Conservation (phyloP, 805 yeast genomes). For the Candida coquimbonensis region DNA sequence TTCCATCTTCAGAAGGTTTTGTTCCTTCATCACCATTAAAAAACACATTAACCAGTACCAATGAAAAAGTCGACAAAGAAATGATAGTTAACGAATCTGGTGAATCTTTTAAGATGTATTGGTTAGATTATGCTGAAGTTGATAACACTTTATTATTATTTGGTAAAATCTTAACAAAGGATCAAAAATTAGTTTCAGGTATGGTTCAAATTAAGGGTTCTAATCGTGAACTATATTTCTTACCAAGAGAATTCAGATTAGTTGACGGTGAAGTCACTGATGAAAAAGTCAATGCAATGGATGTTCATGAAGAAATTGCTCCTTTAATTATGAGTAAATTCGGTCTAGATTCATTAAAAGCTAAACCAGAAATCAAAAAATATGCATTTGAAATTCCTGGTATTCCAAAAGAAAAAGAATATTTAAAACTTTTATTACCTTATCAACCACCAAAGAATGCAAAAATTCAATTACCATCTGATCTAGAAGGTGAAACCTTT, state of each 20-base stretch:
- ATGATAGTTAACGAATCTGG: slow-evolving; percentile 23
- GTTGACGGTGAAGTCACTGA: slow-evolving; percentile 36
- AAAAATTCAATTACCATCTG: slow-evolving; percentile 46
- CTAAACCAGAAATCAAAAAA: slow-evolving; percentile 66
- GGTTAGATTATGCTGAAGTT: slow-evolving; percentile 85
- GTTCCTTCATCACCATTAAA: slow-evolving; percentile 16
- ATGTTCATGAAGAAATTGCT: slow-evolving; percentile 71
- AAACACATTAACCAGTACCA: slow-evolving; percentile 2
- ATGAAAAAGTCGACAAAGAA: slow-evolving; percentile 17
- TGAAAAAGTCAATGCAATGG: slow-evolving; percentile 43
- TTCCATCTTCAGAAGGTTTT: slow-evolving; percentile 3
- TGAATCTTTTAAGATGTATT: slow-evolving; percentile 61
- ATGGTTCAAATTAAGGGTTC: slow-evolving; percentile 70
- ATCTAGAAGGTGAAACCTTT: slow-evolving; percentile 70
- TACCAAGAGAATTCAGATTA: slow-evolving; percentile 56
- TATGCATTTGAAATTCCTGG: slow-evolving; percentile 85
- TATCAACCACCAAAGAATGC: slow-evolving; percentile 54
- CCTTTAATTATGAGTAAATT: slow-evolving; percentile 56
- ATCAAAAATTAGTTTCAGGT: slow-evolving; percentile 58
- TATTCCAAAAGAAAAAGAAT: slow-evolving; percentile 73
- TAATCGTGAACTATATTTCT: slow-evolving; percentile 63
- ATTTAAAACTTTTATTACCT: slow-evolving; percentile 73
- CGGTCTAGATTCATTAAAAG: slow-evolving; percentile 54
- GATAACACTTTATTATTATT: slow-evolving; percentile 63
- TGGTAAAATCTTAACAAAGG: slow-evolving; percentile 67